Conservation (phyloP, 2,329 filamentous ascomycete genomes). For the Pseudogymnoascus sp. region DNA sequence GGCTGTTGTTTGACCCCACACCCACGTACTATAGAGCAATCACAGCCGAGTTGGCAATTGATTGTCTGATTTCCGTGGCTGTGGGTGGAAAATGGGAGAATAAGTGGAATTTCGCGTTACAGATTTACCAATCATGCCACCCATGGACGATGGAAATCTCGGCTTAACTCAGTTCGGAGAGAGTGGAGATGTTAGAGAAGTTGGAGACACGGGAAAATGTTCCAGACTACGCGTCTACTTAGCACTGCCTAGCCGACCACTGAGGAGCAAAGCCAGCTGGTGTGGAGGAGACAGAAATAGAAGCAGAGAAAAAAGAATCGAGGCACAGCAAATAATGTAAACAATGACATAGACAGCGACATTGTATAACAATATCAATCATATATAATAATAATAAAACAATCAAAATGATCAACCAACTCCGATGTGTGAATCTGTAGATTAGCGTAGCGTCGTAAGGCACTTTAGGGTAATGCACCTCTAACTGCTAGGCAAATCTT, state of each 20-base stretch:
- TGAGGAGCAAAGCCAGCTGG: background rate
- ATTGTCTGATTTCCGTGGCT: slow-evolving; percentile 1
- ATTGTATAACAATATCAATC: background rate
- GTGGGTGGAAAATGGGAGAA: background rate
- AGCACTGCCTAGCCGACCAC: background rate
- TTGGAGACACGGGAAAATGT: slow-evolving; percentile 2
- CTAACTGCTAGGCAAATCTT: background rate
- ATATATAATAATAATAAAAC: background rate
- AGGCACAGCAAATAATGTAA: background rate
- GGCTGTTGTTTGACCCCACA: background rate
- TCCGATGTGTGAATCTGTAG: background rate
- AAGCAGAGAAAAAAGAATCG: background rate
- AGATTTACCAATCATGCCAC: slow-evolving; percentile 3
- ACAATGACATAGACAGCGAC: background rate
- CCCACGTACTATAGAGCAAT: background rate
- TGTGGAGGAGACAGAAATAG: background rate
- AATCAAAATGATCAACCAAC: background rate
- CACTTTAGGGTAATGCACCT: background rate
- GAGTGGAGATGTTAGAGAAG: slow-evolving; percentile 3
- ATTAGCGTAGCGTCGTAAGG: background rate
- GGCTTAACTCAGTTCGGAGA: background rate
- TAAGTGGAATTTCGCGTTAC: background rate
- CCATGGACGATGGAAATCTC: background rate
- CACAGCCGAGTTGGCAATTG: slow-evolving; percentile 4
- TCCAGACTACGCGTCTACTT: background rate